A percentile compares a stretch with the other conserved stretches of the same genome.
phyloP scores from a whole-genome alignment of 768 basidiomycete genomes.

The Pulveroboletus frians region DNA sequence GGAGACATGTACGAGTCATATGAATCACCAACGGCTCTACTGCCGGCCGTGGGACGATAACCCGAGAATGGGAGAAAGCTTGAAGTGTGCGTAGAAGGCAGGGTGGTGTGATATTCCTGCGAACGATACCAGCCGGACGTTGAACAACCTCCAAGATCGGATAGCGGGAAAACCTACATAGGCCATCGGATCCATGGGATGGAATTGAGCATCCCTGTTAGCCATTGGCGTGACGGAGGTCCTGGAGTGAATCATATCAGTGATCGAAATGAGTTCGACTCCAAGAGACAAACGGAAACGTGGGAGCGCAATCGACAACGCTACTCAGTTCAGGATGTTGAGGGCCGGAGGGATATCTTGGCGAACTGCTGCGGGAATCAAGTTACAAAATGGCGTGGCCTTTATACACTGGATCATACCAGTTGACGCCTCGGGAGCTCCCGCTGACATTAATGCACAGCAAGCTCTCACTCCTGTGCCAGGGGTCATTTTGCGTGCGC shows the following conservation, averaged over 20 bases:
- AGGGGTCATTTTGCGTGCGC: constrained; percentile 8
- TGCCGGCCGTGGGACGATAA: not conserved
- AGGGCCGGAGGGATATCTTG: not conserved
- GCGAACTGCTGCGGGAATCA: constrained; percentile 8
- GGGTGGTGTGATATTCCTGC: constrained; percentile 9
- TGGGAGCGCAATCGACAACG: not conserved
- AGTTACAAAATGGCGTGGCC: constrained; percentile 1
- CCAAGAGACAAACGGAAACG: constrained; percentile 7
- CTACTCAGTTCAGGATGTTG: not conserved
- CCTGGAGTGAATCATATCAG: constrained; percentile 10
- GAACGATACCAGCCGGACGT: not conserved
- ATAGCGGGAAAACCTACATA: constrained; percentile 6
- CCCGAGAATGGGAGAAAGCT: not conserved
- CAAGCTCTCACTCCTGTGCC: constrained; percentile 18
- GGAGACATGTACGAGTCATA: not conserved
- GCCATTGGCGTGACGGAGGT: not conserved
- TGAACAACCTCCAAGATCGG: not conserved
- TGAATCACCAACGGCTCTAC: not conserved
- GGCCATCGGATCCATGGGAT: not conserved
- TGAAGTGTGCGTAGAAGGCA: not conserved
- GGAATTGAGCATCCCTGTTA: not conserved
- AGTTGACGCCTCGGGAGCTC: not conserved
- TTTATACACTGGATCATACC: constrained; percentile 18
- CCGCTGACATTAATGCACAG: constrained; percentile 11
- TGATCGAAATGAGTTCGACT: not conserved